phyloP scores from a whole-genome alignment of 805 yeast species.

The Teunomyces aglyptinius region DNA sequence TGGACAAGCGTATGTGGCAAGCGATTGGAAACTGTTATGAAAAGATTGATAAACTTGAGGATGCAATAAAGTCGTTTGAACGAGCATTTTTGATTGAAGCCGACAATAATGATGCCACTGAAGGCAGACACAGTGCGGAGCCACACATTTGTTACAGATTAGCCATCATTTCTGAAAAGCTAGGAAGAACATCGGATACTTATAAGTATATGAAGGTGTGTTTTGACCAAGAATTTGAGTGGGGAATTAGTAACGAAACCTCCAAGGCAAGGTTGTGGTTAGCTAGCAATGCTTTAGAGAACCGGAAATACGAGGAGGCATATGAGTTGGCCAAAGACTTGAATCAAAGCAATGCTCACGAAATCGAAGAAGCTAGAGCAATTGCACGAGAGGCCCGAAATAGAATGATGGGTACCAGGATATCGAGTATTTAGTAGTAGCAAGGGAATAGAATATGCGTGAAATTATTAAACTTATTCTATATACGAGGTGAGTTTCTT shows the following conservation, averaged over 20 bases:
- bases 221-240: slow-evolving; percentile 59
- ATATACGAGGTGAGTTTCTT: neutral
- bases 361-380: slow-evolving; percentile 83
- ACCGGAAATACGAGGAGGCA: slow-evolving; percentile 63
- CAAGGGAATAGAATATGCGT: neutral
- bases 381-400: slow-evolving; percentile 76
- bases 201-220: slow-evolving; percentile 64
- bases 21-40: slow-evolving; percentile 90
- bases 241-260: slow-evolving; percentile 70
- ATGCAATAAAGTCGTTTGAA: slow-evolving; percentile 77
- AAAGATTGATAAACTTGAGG: slow-evolving; percentile 64
- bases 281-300: slow-evolving; percentile 62
- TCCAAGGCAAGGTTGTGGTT: slow-evolving; percentile 85
- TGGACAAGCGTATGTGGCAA: slow-evolving; percentile 94
- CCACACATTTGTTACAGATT: slow-evolving; percentile 60
- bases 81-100: slow-evolving; percentile 63
- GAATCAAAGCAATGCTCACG: slow-evolving; percentile 69
- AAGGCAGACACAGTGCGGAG: slow-evolving; percentile 41
- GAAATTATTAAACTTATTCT: slow-evolving; percentile 2
- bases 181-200: slow-evolving; percentile 53
- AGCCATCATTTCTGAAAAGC: slow-evolving; percentile 62
- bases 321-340: slow-evolving; percentile 71
- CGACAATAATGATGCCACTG: slow-evolving; percentile 15
- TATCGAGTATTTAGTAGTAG: neutral
- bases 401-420: slow-evolving; percentile 31